A percentile compares a stretch with the other conserved stretches of the same genome.
phyloP scores from a whole-genome alignment of 345 rosid species.

The Toxicodendron radicans region DNA sequence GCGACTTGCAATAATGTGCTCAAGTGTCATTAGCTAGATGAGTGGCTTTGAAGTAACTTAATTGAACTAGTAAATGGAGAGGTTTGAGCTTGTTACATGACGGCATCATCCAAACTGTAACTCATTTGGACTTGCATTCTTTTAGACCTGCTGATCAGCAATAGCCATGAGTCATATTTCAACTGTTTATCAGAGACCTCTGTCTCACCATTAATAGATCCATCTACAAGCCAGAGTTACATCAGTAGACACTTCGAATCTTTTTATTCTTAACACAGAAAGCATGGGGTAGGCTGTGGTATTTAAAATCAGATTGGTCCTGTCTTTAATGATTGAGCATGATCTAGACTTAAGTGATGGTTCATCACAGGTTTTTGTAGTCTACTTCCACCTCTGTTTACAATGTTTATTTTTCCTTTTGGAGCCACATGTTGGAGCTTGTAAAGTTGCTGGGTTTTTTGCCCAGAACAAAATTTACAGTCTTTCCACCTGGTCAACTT shows the following conservation, averaged over 20 bases:
- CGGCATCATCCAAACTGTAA: not conserved
- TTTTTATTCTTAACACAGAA: not conserved
- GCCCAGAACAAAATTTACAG: not conserved
- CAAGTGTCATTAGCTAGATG: not conserved
- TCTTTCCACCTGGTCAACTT: not conserved
- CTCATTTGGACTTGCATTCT: not conserved
- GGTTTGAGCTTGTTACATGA: not conserved
- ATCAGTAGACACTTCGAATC: not conserved
- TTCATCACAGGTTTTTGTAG: not conserved
- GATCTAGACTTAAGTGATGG: not conserved
- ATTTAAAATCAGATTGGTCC: not conserved
- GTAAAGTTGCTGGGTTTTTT: not conserved
- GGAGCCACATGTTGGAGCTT: not conserved
- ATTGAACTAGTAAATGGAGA: not conserved
- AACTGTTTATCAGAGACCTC: not conserved
- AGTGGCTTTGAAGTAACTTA: not conserved
- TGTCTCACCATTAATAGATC: not conserved
- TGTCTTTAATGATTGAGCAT: not conserved
- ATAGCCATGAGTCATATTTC: not conserved
- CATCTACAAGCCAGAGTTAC: not conserved
- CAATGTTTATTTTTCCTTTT: not conserved
- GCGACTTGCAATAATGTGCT: too few relatives aligned
- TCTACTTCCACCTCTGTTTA: not conserved
- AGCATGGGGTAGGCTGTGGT: not conserved
- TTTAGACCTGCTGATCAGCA: not conserved